These are phyloP conservation scores for Psilocybe tampanensis DNA, from an alignment of 768 basidiomycete species.

Conservation along the genomic window DNA sequence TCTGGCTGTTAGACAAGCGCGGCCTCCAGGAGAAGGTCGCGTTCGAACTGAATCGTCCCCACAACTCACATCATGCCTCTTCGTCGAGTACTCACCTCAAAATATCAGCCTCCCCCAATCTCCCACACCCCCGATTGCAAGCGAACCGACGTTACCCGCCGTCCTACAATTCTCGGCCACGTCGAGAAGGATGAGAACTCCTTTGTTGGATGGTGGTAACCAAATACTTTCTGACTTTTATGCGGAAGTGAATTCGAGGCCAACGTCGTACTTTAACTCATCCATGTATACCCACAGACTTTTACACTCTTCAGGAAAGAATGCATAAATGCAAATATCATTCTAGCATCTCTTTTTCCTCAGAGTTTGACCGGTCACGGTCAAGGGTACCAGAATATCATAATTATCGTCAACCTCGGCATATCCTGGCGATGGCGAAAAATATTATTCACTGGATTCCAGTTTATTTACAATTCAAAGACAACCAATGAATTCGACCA, in stretches of 20 bases:
- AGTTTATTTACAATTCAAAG: too few species aligned
- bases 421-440: too few species aligned
- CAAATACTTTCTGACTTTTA: background rate
- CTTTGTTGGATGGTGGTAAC: background rate
- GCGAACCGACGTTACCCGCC: background rate
- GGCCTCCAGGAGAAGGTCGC: background rate
- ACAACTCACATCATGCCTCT: conserved; percentile 16
- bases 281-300: background rate
- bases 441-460: too few species aligned
- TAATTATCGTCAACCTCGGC: too few species aligned
- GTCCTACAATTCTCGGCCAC: background rate
- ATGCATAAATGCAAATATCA: background rate
- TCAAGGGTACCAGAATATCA: too few species aligned
- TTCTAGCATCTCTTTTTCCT: background rate
- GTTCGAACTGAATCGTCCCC: conserved; percentile 3
- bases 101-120: background rate
- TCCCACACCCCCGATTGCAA: background rate
- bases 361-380: too few species aligned
- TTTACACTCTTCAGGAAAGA: background rate
- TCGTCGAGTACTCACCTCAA: background rate
- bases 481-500: too few species aligned
- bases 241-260: background rate
- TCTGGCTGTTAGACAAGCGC: conserved; percentile 5
- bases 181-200: background rate
- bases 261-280: background rate